These are phyloP conservation scores for Populus nigra DNA, from an alignment of 345 rosid genomes.

Conservation along the genomic window DNA sequence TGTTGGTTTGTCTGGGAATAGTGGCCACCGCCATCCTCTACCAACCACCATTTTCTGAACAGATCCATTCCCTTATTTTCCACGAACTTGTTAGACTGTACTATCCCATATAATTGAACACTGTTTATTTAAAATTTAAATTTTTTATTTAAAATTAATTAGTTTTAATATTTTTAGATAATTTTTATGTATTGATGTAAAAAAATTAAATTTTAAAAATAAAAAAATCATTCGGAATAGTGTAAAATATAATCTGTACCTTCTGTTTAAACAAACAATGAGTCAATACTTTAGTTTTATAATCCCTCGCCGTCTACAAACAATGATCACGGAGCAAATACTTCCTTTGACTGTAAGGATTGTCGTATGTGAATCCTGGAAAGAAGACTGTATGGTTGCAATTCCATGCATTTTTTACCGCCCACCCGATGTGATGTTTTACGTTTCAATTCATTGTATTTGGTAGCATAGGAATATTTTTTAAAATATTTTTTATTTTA, in stretches of 20 bases:
- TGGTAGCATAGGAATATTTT: too few species aligned
- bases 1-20: conserved; percentile 21
- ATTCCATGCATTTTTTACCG: not conserved
- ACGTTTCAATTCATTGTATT: not conserved
- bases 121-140: too few species aligned
- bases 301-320: not conserved
- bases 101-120: too few species aligned
- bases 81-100: not conserved
- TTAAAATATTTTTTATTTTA: too few species aligned
- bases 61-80: not conserved
- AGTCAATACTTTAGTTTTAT: not conserved
- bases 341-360: not conserved
- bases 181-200: too few species aligned
- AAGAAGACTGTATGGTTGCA: not conserved
- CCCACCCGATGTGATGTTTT: not conserved
- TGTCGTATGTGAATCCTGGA: not conserved
- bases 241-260: too few species aligned
- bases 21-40: not conserved
- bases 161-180: too few species aligned
- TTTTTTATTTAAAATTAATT: too few species aligned
- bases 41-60: not conserved
- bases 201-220: too few species aligned
- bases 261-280: too few species aligned
- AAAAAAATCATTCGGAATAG: too few species aligned
- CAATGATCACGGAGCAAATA: not conserved